Percentiles rank a stretch among this genome's conserved stretches.
Conservation (phyloP, 306 rosid species). For the Bauhinia variegata region DNA sequence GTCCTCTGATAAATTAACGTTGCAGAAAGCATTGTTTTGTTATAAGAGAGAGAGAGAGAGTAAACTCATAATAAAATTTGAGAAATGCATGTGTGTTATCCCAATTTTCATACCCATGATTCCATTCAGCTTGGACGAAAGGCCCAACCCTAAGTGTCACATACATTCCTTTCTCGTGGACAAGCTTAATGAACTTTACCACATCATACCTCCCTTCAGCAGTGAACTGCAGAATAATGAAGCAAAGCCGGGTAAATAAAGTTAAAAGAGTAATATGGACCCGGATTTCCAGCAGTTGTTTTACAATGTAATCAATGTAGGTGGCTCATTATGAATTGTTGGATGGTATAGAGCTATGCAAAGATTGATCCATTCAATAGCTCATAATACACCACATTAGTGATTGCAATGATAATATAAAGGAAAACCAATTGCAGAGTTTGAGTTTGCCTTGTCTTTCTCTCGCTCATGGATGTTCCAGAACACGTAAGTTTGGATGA, state of each 20-base stretch:
- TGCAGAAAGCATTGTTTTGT: background rate
- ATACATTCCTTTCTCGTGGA: slow-evolving; percentile 59
- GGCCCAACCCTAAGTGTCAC: slow-evolving; percentile 82
- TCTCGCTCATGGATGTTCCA: slow-evolving; percentile 88
- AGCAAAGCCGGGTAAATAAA: slow-evolving; percentile 30
- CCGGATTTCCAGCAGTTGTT: too few species aligned
- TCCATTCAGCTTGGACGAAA: slow-evolving; percentile 97
- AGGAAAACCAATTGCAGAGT: background rate
- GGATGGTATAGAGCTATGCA: too few species aligned
- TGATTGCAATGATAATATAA: too few species aligned
- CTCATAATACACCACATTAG: too few species aligned
- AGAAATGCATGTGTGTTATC: slow-evolving; percentile 7
- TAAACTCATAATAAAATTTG: background rate
- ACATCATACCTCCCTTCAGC: slow-evolving; percentile 69
- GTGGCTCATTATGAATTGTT: too few species aligned
- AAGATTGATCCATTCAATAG: too few species aligned
- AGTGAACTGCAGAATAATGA: slow-evolving; percentile 46
- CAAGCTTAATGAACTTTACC: slow-evolving; percentile 64
- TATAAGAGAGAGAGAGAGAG: background rate
- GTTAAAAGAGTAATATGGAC: too few species aligned
- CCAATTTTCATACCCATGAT: slow-evolving; percentile 65
- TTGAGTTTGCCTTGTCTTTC: slow-evolving; percentile 65
- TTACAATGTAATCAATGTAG: too few species aligned
- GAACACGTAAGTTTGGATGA: slow-evolving; percentile 87
- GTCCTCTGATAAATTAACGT: slow-evolving; percentile 63